Evolutionary conservation across 441 rosid species (phyloP).

Genomic region (Populus hybrid): DNA sequence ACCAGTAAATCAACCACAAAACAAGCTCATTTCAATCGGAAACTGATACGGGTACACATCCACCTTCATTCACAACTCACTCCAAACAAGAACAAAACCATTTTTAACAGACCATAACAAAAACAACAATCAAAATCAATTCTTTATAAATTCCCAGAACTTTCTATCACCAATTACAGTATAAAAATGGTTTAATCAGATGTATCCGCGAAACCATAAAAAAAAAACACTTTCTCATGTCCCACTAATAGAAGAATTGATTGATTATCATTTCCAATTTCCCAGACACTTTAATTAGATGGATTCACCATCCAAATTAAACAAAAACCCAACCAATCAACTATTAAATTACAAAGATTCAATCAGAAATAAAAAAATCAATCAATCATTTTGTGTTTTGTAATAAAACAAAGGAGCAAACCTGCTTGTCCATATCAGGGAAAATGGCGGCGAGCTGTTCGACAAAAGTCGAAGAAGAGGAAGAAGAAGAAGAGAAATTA

Average conservation of each 20-base stretch:
- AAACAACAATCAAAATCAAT: background rate
- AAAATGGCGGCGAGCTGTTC: constrained; percentile 59
- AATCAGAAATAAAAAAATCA: background rate
- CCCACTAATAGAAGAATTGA: background rate
- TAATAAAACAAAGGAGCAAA: background rate
- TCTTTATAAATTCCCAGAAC: background rate
- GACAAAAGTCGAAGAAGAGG: constrained; percentile 32
- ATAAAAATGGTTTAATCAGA: background rate
- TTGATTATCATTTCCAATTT: background rate
- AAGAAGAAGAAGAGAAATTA: constrained; percentile 12
- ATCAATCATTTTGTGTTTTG: background rate
- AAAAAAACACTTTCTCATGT: background rate
- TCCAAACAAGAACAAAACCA: background rate
- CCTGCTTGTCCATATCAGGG: constrained; percentile 91
- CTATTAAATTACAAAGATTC: background rate
- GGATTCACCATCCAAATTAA: background rate
- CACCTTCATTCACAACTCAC: background rate
- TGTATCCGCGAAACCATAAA: background rate
- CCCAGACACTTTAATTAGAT: background rate
- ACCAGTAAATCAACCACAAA: background rate
- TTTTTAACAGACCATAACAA: background rate
- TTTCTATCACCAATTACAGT: background rate
- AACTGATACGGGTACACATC: background rate
- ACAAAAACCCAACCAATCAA: background rate
- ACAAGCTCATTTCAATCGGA: background rate